Evolutionary conservation across 495 filamentous ascomycete species (phyloP).

Genomic region (Rostrohypoxylon terebratum): DNA sequence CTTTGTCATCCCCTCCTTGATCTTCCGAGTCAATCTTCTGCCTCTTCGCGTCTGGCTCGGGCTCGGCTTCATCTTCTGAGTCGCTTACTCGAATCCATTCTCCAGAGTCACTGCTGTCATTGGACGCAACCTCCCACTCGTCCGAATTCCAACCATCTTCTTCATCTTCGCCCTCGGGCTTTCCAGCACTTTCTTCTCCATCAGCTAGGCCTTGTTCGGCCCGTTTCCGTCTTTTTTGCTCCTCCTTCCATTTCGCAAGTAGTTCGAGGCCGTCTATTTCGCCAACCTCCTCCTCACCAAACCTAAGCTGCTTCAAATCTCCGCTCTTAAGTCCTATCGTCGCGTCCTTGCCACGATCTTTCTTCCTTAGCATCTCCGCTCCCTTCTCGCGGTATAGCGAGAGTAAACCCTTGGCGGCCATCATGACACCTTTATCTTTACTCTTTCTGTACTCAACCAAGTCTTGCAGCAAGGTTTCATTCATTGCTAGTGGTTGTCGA

Average conservation of each 20-base stretch:
- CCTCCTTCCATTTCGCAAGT: conserved; percentile 91
- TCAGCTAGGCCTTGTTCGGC: conserved; percentile 71
- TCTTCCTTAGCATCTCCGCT: conserved; percentile 87
- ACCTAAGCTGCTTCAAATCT: conserved; percentile 75
- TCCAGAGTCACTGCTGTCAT: conserved; percentile 77
- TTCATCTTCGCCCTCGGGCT: conserved; percentile 59
- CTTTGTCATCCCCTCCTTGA: conserved; percentile 54
- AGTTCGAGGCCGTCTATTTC: conserved; percentile 94
- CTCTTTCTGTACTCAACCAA: conserved; percentile 95
- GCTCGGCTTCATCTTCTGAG: conserved; percentile 78
- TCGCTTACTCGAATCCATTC: conserved; percentile 96
- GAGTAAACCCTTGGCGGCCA: conserved; percentile 93
- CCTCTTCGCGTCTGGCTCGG: conserved; percentile 72
- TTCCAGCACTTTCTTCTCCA: conserved; percentile 51
- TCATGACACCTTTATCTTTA: conserved; percentile 97
- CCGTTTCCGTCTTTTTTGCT: conserved; percentile 79
- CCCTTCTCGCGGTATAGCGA: conserved; percentile 91
- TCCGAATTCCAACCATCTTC: conserved; percentile 78
- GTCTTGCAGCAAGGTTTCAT: conserved; percentile 94
- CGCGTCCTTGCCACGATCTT: conserved; percentile 93
- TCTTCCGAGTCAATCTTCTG: conserved; percentile 54
- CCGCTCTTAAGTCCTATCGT: conserved; percentile 81
- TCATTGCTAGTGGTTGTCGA: conserved; percentile 93
- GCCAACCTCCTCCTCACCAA: conserved; percentile 81
- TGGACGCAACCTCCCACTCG: conserved; percentile 87